Conservation (phyloP, 2,329 filamentous ascomycete species). For the Scedosporium minutisporum region DNA sequence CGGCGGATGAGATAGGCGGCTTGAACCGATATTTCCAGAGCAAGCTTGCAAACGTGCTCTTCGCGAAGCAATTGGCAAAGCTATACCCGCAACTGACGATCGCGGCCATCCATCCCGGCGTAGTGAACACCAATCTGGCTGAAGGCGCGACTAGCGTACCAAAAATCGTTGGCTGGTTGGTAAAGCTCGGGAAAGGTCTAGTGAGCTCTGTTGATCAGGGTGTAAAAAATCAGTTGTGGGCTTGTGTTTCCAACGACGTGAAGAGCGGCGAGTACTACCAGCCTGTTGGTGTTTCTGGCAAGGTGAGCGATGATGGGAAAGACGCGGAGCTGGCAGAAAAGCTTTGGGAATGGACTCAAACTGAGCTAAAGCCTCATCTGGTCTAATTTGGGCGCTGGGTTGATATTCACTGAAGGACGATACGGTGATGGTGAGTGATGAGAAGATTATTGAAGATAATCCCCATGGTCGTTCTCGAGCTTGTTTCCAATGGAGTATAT, state of each 20-base stretch:
- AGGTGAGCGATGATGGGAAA: conserved; percentile 7
- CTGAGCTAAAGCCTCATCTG: conserved; percentile 9
- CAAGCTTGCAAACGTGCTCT: conserved; percentile 22
- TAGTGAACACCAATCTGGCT: conserved; percentile 19
- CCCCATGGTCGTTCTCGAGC: no score
- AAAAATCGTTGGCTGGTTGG: not conserved
- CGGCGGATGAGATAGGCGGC: conserved; percentile 12
- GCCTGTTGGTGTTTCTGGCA: conserved; percentile 18
- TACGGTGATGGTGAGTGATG: no score
- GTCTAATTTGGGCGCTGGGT: no score
- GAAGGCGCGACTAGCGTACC: not conserved
- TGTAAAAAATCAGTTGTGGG: conserved; percentile 27
- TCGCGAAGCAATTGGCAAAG: conserved; percentile 17
- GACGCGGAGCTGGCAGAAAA: conserved; percentile 15
- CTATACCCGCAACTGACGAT: conserved; percentile 15
- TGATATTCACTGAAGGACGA: no score
- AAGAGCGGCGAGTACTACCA: conserved; percentile 22
- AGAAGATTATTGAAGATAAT: no score
- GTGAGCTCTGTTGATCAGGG: conserved; percentile 14
- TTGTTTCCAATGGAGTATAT: no score
- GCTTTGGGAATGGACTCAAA: conserved; percentile 24
- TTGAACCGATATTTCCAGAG: conserved; percentile 19
- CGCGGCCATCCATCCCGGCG: conserved; percentile 18
- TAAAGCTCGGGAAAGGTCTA: not conserved
- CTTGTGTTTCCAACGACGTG: conserved; percentile 16